Conservation (phyloP, 331 rosid genomes). For the Malus hybrid region DNA sequence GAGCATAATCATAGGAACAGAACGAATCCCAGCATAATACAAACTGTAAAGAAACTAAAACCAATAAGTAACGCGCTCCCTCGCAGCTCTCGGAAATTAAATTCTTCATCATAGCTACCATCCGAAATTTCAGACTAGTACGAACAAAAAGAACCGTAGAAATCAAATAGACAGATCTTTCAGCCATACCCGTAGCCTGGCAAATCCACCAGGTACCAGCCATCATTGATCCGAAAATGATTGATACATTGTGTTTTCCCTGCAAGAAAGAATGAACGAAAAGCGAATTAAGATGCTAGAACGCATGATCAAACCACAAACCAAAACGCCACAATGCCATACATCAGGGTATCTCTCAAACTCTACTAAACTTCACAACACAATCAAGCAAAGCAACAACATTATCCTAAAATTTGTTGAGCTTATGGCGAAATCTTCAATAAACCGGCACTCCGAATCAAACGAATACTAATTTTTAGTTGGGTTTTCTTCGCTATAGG, state of each 20-base stretch:
- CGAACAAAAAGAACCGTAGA: background rate
- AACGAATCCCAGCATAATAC: background rate
- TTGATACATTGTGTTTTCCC: constrained; percentile 98
- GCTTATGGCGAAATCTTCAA: background rate
- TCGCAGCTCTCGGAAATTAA: background rate
- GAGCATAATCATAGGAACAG: background rate
- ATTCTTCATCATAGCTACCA: background rate
- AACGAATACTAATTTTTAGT: too few species aligned
- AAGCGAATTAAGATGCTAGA: background rate
- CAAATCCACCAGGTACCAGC: constrained; percentile 95
- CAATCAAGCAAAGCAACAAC: background rate
- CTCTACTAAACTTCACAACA: background rate
- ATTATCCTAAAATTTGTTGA: background rate
- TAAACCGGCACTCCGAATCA: background rate
- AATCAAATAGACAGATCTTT: background rate
- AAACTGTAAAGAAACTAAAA: background rate
- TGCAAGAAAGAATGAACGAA: constrained; percentile 14
- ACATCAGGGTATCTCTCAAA: background rate
- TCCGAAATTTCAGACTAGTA: background rate
- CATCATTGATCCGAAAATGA: constrained; percentile 86
- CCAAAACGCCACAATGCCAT: background rate
- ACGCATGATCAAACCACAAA: background rate
- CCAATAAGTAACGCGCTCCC: background rate
- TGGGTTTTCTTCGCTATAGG: background rate
- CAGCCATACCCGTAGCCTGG: constrained; percentile 94